Evolutionary conservation across 345 rosid genomes (phyloP).

Genomic region (Hirschfeldia incana): DNA sequence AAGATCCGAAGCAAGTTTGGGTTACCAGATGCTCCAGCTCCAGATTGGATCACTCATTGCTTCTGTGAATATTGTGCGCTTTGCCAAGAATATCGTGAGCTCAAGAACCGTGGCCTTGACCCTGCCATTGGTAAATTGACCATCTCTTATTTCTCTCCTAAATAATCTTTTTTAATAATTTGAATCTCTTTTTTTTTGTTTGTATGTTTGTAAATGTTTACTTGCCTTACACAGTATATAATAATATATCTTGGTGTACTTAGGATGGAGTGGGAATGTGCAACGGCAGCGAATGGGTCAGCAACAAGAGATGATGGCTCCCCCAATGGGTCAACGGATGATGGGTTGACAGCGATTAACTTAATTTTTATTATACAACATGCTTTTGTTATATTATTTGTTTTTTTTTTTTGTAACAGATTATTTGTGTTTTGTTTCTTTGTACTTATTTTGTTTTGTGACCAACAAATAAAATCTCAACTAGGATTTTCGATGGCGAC

Average conservation of each 20-base stretch:
- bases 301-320: conserved; percentile 41
- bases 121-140: conserved; percentile 47
- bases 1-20: conserved; percentile 45
- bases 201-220: not conserved
- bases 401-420: not conserved
- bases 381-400: not conserved
- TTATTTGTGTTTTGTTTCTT: not conserved
- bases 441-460: not conserved
- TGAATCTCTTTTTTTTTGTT: not conserved
- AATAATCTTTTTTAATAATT: not conserved
- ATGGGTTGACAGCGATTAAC: conserved; percentile 32
- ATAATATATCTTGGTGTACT: not conserved
- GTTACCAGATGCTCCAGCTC: conserved; percentile 54
- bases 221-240: not conserved
- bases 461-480: not conserved
- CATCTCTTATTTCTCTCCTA: not conserved
- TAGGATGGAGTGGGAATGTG: conserved; percentile 40
- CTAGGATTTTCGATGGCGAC: not conserved
- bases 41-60: conserved; percentile 48
- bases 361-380: not conserved
- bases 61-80: conserved; percentile 55
- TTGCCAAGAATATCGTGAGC: conserved; percentile 62
- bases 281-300: conserved; percentile 23
- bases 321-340: conserved; percentile 41
- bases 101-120: conserved; percentile 47